Base-by-base conservation (phyloP, 495 filamentous ascomycete species). In the Penicillium macrosclerotiorum region DNA sequence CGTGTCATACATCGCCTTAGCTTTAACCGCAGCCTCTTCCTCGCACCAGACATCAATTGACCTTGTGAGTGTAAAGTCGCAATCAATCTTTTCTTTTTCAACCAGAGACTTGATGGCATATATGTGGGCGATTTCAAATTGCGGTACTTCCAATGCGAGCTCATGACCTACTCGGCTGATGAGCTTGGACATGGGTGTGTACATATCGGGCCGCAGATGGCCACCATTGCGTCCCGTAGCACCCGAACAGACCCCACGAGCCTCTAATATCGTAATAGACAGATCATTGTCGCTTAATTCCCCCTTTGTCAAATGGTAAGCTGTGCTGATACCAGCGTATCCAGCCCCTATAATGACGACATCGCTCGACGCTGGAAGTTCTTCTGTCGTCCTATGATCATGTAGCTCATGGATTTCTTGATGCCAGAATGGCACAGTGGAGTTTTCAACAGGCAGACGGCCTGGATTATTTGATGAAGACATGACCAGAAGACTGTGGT, bases 301-400 rank as follows among this genome's bases (percentile, higher is more conserved):
- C n/a, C n/a, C n/a, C 12, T 62, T 58, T 5, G 85, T 67, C 0
- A 88, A 67, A 35, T 81, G 74, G 65, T 77, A 83, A 5, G 85
- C 83, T 4, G 81, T 69, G 5, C 73, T 65, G 0, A 81, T 71
- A 12, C 86, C 85, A 6, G 81, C 84, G 47, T 86, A 86, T 3
- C 85, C 86, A 37, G 79, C 82, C 22, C 86, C 85, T 39, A 89
- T 77, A 26, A 89, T 80, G 12, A 88, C 73, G n/a, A 77, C 73
- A 43, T 87, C 81, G 25, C 72, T 77, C 1, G 63, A 59, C 0
- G 45, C 32, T 7, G 77, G 82, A 17, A 84, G 68, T 8, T 65
- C 55, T 17, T 57, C 48, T 31, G 63, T 69, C 22, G 72, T 73
- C 25, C 76, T 73, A 49, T 75, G 54, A 47, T 80, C 70, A 32